phyloP scores from a whole-genome alignment of 169 alveolate species.

The Cryptosporidium sp. region DNA sequence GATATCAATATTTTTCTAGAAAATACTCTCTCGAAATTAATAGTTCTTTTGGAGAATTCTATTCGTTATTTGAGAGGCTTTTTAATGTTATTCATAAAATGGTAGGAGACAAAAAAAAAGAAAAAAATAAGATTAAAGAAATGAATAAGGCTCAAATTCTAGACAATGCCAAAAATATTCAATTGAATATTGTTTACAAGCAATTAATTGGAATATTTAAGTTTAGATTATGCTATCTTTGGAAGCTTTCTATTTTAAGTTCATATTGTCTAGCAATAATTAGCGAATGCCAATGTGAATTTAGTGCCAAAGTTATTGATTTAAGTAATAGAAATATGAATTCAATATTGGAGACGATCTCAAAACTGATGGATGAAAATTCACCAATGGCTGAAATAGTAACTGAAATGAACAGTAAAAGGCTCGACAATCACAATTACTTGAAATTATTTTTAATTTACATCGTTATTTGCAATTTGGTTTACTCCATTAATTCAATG shows the following conservation, averaged over 20 bases:
- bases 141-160: not conserved
- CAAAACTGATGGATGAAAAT: not conserved
- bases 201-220: constrained; percentile 32
- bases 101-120: not conserved
- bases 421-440: not conserved
- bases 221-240: not conserved
- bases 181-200: not conserved
- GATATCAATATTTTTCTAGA: constrained; percentile 25
- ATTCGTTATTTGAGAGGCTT: not conserved
- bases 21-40: constrained; percentile 1
- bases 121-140: not conserved
- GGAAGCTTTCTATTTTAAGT: constrained; percentile 14
- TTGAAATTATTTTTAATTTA: not conserved
- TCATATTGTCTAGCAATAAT: not conserved
- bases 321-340: not conserved
- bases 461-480: not conserved
- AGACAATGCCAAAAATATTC: not conserved
- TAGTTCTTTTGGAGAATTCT: not conserved
- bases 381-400: not conserved
- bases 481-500: not conserved
- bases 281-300: not conserved
- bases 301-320: not conserved
- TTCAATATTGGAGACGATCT: not conserved
- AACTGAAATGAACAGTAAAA: not conserved
- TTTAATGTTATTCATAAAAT: not conserved